Percentiles rank a stretch among this genome's conserved stretches.
Evolutionary conservation across 169 alveolate genomes (phyloP).

Genomic region (Perkinsus marinus): DNA sequence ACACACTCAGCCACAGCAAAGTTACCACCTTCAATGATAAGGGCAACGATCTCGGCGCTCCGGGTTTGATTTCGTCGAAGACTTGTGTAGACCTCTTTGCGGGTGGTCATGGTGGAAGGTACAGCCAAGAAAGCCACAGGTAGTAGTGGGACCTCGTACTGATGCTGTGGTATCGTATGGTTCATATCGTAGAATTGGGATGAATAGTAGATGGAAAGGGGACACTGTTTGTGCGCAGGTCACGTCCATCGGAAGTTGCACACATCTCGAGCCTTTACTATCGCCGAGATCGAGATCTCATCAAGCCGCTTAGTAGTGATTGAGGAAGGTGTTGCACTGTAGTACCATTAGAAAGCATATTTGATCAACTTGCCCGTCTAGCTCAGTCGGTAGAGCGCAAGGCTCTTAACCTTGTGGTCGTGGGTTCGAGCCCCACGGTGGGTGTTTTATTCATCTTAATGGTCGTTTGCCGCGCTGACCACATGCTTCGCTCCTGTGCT

Average conservation of each 20-base stretch:
- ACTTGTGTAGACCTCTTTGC: background rate
- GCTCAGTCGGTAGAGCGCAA: conserved; percentile 99
- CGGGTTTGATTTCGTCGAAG: background rate
- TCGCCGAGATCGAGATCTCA: background rate
- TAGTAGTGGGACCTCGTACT: too few species aligned
- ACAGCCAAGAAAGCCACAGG: background rate
- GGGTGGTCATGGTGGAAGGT: background rate
- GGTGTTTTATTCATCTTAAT: background rate
- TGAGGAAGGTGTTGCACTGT: background rate
- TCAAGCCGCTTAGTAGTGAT: background rate
- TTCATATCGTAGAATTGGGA: background rate
- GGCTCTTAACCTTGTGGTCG: conserved; percentile 98
- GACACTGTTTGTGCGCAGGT: background rate
- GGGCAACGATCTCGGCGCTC: background rate
- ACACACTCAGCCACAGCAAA: background rate
- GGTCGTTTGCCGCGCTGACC: background rate
- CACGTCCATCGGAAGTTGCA: background rate
- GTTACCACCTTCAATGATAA: background rate
- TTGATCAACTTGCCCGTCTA: conserved; percentile 68
- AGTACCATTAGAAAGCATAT: background rate
- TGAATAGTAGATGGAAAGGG: background rate
- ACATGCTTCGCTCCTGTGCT: background rate
- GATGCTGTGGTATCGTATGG: background rate
- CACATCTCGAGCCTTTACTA: background rate
- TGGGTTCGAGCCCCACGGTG: conserved; percentile 94